Base-by-base conservation (phyloP, 768 basidiomycete species). In the Vishniacozyma victoriae region DNA sequence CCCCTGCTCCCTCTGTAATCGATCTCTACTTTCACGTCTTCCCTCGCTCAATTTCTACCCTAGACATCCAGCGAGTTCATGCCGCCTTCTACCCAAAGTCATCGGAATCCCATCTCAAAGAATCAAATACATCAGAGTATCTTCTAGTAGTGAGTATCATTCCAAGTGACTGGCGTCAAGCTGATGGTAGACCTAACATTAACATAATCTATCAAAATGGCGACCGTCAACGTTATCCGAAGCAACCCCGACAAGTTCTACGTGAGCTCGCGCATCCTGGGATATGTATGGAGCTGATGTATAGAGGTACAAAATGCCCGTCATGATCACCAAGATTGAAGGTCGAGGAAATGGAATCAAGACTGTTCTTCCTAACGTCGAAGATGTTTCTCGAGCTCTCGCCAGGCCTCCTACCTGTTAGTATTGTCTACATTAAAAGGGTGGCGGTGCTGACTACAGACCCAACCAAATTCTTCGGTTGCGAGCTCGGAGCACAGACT, bases 291-390 rank as follows among this genome's bases (percentile, higher is more conserved):
- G 0, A 24, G 20, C 11, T 48, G 16, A n/a, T 20, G 24, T 24
- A 4, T 33, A 61, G 59, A 59, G 60, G 29, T 63, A 67, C 67
- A 92, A 89, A 57, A 99, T 99, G 95, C 95, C 95, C 47, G 71
- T 91, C 50, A 81, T 99, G 54, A 79, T 81, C 56, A 93, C 86
- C 55, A 97, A 97, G 78, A 91, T 97, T 27, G 95, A 99, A 76
- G 95, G 95, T 64, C 92, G 91, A 74, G 95, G 95, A 52, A 99
- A 99, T 72, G 95, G 95, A 64, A 97, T 99, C 76, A 99, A 99
- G 78, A 99, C 95, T 38, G 92, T 99, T 68, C 76, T 96, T 45
- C 92, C 92, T 16, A 99, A 99, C 76, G 96, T 99, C 90, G 82
- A 88, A 52, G 95, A 97, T 73, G 85, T 99, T 58, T 89, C 93